Base-by-base conservation (phyloP, 306 rosid genomes). In the Cucurbita maxima region DNA sequence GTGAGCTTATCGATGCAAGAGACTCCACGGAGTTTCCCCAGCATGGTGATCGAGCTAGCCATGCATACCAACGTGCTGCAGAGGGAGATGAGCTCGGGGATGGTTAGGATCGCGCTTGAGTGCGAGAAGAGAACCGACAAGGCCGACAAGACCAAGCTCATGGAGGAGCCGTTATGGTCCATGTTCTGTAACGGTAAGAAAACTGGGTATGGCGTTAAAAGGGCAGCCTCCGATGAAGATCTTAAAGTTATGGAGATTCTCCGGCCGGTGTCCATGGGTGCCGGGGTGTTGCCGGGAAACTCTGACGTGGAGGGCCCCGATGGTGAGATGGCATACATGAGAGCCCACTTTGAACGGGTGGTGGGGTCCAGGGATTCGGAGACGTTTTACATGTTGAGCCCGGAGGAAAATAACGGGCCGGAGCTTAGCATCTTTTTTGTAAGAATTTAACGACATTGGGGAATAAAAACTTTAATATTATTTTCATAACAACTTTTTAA, bases 151-250 rank as follows among this genome's bases (percentile, higher is more conserved):
- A 85, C 88, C 0, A 68, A n/a, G 75, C 30, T 92, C 2, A 4
- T 78, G 45, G 90, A 92, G 0, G 98, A 92, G 75, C 88, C 84
- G 0, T 3, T 83, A 0, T 92, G 98, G 98, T 81, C 89, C 0
- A 92, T 90, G 93, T 92, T 51, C 8, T 92, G 90, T 52, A 90
- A 92, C 0, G 98, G 96, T 30, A 92, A 92, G 82, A 92, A 90
- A 72, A 75, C 45, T 0, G 98, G 98, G 0, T 90, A 90, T 15
- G 96, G 88, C 4, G 82, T 88, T 8, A 87, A 58, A 79, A 87
- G 96, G 71, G 96, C 88, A 7, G 84, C 96, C 0, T 56, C 84
- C 0, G 96, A 79, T 20, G 96, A 88, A 38, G 98, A 92, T 10
- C 75, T 90, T 30, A 63, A 44, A 10, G 86, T 87, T 1, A 92